phyloP scores from a whole-genome alignment of 1,139 yeast genomes.

The Saccharomyces hybrid region DNA sequence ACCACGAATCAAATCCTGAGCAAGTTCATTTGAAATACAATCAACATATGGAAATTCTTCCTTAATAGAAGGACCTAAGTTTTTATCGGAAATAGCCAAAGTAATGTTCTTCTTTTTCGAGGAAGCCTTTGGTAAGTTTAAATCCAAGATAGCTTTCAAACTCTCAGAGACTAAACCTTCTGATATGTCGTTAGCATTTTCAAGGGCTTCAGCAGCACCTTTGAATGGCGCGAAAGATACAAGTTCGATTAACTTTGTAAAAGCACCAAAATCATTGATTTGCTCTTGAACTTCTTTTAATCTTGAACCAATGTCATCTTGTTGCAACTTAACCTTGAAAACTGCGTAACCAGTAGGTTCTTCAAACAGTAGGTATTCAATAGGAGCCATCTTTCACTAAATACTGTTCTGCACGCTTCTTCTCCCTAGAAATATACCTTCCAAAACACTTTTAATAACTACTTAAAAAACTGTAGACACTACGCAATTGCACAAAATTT shows the following conservation, averaged over 20 bases:
- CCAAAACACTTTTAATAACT: background rate
- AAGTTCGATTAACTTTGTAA: slow-evolving; percentile 87
- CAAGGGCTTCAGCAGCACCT: slow-evolving; percentile 98
- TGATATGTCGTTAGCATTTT: slow-evolving; percentile 94
- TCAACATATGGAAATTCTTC: slow-evolving; percentile 84
- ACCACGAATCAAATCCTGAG: slow-evolving; percentile 93
- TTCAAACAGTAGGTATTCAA: slow-evolving; percentile 92
- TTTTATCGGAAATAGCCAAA: slow-evolving; percentile 89
- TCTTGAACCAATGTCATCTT: slow-evolving; percentile 88
- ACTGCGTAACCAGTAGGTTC: slow-evolving; percentile 98
- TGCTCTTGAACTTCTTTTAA: slow-evolving; percentile 93
- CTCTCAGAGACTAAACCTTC: slow-evolving; percentile 95
- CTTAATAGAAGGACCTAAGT: slow-evolving; percentile 94
- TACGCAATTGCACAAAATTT: slow-evolving; percentile 1
- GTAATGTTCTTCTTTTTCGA: slow-evolving; percentile 58
- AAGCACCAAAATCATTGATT: slow-evolving; percentile 75
- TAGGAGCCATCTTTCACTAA: slow-evolving; percentile 41
- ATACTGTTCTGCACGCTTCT: background rate
- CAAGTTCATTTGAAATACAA: slow-evolving; percentile 84
- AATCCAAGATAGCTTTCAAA: slow-evolving; percentile 79
- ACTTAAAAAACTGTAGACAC: background rate
- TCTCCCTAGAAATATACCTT: background rate
- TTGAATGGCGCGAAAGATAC: slow-evolving; percentile 97
- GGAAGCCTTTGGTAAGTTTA: slow-evolving; percentile 79
- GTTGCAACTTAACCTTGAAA: slow-evolving; percentile 89